Base-by-base conservation (phyloP, 192 early-diverging fungal species). In the Entomortierella lignicola region DNA sequence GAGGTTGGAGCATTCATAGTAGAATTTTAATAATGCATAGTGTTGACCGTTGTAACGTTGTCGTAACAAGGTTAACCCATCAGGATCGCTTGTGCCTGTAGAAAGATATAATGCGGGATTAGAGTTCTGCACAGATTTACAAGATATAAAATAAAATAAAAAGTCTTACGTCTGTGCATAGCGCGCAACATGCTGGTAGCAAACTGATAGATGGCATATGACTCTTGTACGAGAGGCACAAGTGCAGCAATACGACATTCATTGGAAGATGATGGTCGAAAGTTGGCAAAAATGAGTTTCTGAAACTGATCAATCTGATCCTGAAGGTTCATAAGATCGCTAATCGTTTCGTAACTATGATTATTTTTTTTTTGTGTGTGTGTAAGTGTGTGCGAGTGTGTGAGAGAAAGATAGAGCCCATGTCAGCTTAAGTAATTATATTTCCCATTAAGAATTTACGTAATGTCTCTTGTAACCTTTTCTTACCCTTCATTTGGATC, bases 141-240 rank as follows among this genome's bases (percentile, higher is more conserved):
- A n/a, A n/a, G n/a, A n/a, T n/a, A n/a, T n/a, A n/a, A n/a, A n/a
- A 37, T 37, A 37, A 10, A 37, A 37, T 10, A 37, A 10, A n/a
- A 10, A 4, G 34, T 41, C 53, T 80, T 87, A 94, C 93, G 88
- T 73, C 87, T 82, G 79, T 99, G 94, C 95, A 99, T 98, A 27
- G 98, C 95, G 12, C 91, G 91, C 72, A 99, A 84, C 98, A 99
- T 99, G 80, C 87, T 94, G n/a, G 94, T 94, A 29, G 95, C 86
- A 77, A 99, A 99, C 77, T 94, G 92, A 82, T 99, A 99, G 56
- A 99, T 97, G 20, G 91, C 95, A 66, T 97, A 91, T 62, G 89
- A 92, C 74, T 99, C 98, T 69, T 99, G 96, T 2, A 99, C 94
- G 51, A 99, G 83, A 18, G 98, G 98, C 30, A 99, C 96, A n/a